These are phyloP conservation scores for Phytophthora foliorum DNA, from an alignment of 352 stramenopile genomes.

Conservation along the genomic window DNA sequence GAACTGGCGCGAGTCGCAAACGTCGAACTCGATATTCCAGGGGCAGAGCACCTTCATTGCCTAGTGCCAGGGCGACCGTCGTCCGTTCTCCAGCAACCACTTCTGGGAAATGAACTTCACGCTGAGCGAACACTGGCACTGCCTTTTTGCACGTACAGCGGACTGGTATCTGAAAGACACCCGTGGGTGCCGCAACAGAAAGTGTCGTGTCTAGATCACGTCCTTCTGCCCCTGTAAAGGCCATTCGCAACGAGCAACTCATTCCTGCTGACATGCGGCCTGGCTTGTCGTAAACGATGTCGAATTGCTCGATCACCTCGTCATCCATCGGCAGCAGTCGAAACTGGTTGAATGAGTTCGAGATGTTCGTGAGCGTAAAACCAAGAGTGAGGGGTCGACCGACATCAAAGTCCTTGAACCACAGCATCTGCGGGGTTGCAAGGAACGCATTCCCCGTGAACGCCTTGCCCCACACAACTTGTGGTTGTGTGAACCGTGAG, in stretches of 20 bases:
- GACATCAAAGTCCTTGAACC: constrained; percentile 94
- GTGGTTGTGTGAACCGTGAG: constrained; percentile 61
- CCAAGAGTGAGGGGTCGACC: constrained; percentile 59
- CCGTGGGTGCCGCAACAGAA: constrained; percentile 79
- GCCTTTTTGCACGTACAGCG: constrained; percentile 87
- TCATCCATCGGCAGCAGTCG: constrained; percentile 83
- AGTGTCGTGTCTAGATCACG: constrained; percentile 77
- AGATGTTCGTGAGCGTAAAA: constrained; percentile 93
- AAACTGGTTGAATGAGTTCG: constrained; percentile 94
- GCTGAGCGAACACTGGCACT: constrained; percentile 63
- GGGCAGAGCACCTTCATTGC: constrained; percentile 80
- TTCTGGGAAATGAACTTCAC: constrained; percentile 63
- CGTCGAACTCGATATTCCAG: constrained; percentile 55
- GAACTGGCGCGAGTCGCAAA: background rate
- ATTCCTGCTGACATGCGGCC: constrained; percentile 93
- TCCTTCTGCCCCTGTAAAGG: constrained; percentile 68
- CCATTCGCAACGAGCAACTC: constrained; percentile 75
- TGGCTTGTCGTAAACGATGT: constrained; percentile 88
- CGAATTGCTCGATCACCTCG: constrained; percentile 85
- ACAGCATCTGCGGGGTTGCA: constrained; percentile 73
- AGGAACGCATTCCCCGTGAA: constrained; percentile 89
- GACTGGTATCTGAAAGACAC: constrained; percentile 81
- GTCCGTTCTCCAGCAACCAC: constrained; percentile 86
- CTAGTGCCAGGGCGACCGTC: constrained; percentile 58
- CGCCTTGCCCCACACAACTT: constrained; percentile 83